Evolutionary conservation across 108 stramenopile genomes (phyloP).

Genomic region (Skeletonema costatum): DNA sequence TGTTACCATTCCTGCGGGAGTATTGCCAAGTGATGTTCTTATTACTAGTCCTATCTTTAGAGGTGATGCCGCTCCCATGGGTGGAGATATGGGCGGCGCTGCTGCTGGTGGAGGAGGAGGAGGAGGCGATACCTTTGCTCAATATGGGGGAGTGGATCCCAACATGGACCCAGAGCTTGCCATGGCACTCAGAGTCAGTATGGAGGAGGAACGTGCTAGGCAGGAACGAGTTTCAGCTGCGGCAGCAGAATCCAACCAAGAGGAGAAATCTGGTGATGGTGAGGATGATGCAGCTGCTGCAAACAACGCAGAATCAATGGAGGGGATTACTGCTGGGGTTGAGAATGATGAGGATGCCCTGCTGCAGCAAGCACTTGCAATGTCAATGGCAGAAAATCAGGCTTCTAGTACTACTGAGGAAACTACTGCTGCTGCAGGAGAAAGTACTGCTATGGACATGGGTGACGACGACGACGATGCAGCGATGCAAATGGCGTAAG

Average conservation of each 20-base stretch:
- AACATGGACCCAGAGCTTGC: conserved; percentile 98
- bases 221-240: conserved; percentile 61
- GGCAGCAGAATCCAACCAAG: conserved; percentile 42
- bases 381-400: conserved; percentile 94
- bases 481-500: conserved; percentile 82
- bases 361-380: conserved; percentile 95
- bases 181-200: conserved; percentile 96
- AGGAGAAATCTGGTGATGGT: conserved; percentile 25
- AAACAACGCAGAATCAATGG: conserved; percentile 37
- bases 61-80: conserved; percentile 69
- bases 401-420: conserved; percentile 34
- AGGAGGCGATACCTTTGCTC: conserved; percentile 77
- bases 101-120: conserved; percentile 73
- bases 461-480: conserved; percentile 86
- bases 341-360: conserved; percentile 86
- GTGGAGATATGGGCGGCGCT: conserved; percentile 52
- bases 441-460: conserved; percentile 21
- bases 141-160: conserved; percentile 95
- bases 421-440: conserved; percentile 33
- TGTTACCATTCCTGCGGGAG: conserved; percentile 94
- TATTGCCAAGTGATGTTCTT: conserved; percentile 93
- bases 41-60: conserved; percentile 83
- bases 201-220: conserved; percentile 97
- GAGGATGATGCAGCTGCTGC: conserved; percentile 47
- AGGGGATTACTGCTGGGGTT: conserved; percentile 39